Base-by-base conservation (phyloP, 2,329 filamentous ascomycete species). In the Thelonectria rubi region DNA sequence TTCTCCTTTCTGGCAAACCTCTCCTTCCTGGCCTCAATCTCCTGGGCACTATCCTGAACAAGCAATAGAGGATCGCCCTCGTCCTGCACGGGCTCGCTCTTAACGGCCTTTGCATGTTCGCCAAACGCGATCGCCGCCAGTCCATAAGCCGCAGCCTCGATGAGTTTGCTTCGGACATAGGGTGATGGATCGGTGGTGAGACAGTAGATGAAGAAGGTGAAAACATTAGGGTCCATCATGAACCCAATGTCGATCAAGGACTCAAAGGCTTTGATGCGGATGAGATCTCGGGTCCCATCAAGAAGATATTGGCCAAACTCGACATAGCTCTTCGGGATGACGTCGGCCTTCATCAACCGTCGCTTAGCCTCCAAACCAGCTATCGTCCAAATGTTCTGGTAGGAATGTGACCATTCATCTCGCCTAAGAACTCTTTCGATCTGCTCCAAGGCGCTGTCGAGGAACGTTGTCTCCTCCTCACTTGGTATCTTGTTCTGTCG, bases 371-470 rank as follows among this genome's bases (percentile, higher is more conserved):
- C 83, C 45, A 90, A 75, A 4, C 85, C 85, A 17, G 88, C 84
- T 64, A 83, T 81, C 17, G 88, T 89, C 81, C 86, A 88, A 56
- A 88, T 82, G 63, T 91, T 91, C 62, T 90, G 87, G 70, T 88
- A 89, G 3, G 88, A 90, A 62, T 85, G 81, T 15, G 86, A 86
- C 83, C 88, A 91, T 71, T 90, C 87, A 70, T 91, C 88, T 77
- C 88, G 88, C 20, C 88, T 82, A 49, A 88, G 82, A 67, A 88
- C 87, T 55, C 88, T 82, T 67, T 91, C 87, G 48, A 91, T 88
- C 72, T 90, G 87, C 55, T 86, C 85, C 46, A 88, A 71, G 3
- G 84, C 85, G 53, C 80, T 77, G 10, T 82, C 79, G 8, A 86
- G 78, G 58, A 86, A 88, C 48, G 76, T 78, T 60, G 77, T 77